Conservation (phyloP, 345 rosid species). For the Brassica napus region Da-Ae NC_063452.1:38135501-38136000, state of each 20-base stretch:
- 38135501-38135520: background rate
- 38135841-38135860: background rate
- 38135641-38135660: background rate
- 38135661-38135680: background rate
- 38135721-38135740: background rate
- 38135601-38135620: background rate
- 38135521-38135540: background rate
- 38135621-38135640: background rate
- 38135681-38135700: background rate
- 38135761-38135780: background rate
- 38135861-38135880: background rate
- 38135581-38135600: background rate
- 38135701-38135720: background rate
- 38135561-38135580: background rate
- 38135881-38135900: background rate
- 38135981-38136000: background rate
- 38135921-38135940: background rate
- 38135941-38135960: background rate
- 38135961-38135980: background rate
- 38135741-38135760: background rate
- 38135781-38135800: background rate
- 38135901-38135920: background rate
- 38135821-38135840: background rate
- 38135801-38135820: background rate
- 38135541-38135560: background rate